Evolutionary conservation across 495 filamentous ascomycete genomes (phyloP).

Genomic region (Apodospora peruviana): DNA sequence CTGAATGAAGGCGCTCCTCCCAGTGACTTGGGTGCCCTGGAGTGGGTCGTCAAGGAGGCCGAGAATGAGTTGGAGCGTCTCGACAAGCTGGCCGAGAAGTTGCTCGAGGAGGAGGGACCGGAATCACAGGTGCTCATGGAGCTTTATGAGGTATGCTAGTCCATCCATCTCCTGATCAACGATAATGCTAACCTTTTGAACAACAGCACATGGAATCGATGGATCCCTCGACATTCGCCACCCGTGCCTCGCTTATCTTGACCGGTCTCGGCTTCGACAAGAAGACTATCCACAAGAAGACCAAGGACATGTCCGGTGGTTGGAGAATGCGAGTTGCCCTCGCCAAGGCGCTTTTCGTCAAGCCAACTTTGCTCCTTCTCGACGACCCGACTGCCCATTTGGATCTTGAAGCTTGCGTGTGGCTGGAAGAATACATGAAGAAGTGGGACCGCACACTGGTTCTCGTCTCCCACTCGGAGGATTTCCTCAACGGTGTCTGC

Average conservation of each 20-base stretch:
- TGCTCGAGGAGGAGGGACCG: conserved; percentile 84
- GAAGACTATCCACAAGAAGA: conserved; percentile 93
- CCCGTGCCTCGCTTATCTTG: conserved; percentile 90
- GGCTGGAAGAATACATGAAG: conserved; percentile 99
- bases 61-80: conserved; percentile 87
- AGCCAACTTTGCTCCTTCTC: conserved; percentile 88
- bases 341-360: conserved; percentile 96
- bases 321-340: conserved; percentile 99
- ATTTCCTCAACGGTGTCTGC: conserved; percentile 99
- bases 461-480: conserved; percentile 93
- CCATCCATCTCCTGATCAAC: neutral
- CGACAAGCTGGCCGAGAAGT: conserved; percentile 82
- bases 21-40: conserved; percentile 80
- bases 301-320: conserved; percentile 99
- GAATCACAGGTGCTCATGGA: conserved; percentile 90
- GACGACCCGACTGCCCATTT: conserved; percentile 99
- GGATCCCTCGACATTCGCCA: conserved; percentile 99
- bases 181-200: conserved; percentile 7
- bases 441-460: conserved; percentile 99
- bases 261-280: conserved; percentile 99
- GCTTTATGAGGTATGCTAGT: conserved; percentile 79
- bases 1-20: conserved; percentile 96
- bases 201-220: conserved; percentile 92
- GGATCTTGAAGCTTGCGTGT: conserved; percentile 98
- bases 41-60: conserved; percentile 95